Conservation (phyloP, 371 early-diverging fungal species). For the Modicella reniformis region DNA sequence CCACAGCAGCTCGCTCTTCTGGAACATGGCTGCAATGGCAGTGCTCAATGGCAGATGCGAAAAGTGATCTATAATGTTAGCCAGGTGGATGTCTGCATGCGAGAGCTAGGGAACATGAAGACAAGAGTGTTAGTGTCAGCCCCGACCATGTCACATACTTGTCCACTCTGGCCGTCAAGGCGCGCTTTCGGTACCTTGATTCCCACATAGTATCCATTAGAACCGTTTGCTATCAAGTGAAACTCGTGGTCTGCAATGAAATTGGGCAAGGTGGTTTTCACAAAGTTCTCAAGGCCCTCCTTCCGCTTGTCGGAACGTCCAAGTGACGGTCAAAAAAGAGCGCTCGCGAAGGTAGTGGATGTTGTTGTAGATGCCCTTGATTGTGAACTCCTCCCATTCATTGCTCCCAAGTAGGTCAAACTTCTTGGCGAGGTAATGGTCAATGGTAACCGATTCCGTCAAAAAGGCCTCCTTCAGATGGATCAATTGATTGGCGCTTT, state of each 20-base stretch:
- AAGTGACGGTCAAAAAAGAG: slow-evolving; percentile 25
- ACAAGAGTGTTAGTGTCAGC: slow-evolving; percentile 1
- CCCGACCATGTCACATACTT: not conserved
- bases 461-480: slow-evolving; percentile 20
- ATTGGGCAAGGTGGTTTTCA: slow-evolving; percentile 14
- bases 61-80: slow-evolving; percentile 38
- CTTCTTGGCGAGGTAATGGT: slow-evolving; percentile 35
- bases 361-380: slow-evolving; percentile 31
- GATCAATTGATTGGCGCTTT: not conserved
- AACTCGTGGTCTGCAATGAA: slow-evolving; percentile 41
- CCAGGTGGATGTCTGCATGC: slow-evolving; percentile 42
- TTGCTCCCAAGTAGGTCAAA: slow-evolving; percentile 34
- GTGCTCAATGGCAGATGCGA: slow-evolving; percentile 28
- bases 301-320: slow-evolving; percentile 28
- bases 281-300: slow-evolving; percentile 14
- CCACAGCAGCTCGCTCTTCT: slow-evolving; percentile 24
- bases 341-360: slow-evolving; percentile 45
- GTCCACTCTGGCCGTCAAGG: not conserved
- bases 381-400: slow-evolving; percentile 38
- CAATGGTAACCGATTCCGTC: slow-evolving; percentile 30
- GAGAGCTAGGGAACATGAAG: slow-evolving; percentile 14
- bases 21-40: slow-evolving; percentile 3
- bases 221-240: slow-evolving; percentile 36
- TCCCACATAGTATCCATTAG: slow-evolving; percentile 36
- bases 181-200: slow-evolving; percentile 18